Percentiles rank a stretch among this genome's conserved stretches.
phyloP scores from a whole-genome alignment of 139 green algal genomes.

The Tetradesmus obliquus region DNA sequence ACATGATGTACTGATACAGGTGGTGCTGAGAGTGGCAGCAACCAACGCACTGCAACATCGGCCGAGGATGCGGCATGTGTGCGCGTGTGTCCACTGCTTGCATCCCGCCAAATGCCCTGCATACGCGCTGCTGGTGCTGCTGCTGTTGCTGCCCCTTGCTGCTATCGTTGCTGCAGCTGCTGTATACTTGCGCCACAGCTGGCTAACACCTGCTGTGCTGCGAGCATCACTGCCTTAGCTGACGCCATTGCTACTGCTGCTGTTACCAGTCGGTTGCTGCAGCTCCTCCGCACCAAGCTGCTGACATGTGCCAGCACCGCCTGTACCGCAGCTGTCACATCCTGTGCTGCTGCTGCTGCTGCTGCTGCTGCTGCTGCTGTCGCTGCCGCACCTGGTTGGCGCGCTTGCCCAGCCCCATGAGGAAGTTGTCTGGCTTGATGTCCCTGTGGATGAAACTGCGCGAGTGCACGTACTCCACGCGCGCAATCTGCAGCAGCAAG shows the following conservation, averaged over 20 bases:
- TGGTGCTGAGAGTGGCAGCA: no score
- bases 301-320: no score
- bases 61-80: no score
- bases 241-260: background rate
- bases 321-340: background rate
- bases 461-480: constrained; percentile 98
- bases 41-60: no score
- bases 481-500: constrained; percentile 77
- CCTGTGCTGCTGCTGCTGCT: background rate
- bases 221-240: no score
- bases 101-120: no score
- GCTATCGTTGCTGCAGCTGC: background rate
- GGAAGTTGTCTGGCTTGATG: constrained; percentile 99
- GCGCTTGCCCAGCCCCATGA: constrained; percentile 97
- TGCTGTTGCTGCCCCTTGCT: background rate
- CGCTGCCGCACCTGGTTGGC: constrained; percentile 86
- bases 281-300: background rate
- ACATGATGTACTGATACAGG: no score
- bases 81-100: no score
- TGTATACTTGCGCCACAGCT: background rate
- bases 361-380: background rate
- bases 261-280: background rate
- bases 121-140: background rate
- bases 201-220: no score
- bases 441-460: constrained; percentile 98